Evolutionary conservation across 345 rosid genomes (phyloP).

Genomic region (Diplotaxis tenuifolia): DNA sequence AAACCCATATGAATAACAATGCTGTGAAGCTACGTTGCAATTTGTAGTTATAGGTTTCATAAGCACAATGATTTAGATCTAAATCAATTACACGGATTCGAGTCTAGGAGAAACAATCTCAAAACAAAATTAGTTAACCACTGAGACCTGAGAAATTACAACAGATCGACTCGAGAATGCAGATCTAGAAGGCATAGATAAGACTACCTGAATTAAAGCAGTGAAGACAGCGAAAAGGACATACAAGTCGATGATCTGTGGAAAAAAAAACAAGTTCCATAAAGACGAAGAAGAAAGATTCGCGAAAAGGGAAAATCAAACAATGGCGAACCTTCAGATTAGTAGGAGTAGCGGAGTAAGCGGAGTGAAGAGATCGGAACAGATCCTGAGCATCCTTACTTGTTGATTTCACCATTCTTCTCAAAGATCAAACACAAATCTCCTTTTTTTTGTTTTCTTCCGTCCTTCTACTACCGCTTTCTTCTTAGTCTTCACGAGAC

Average conservation of each 20-base stretch:
- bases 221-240: constrained; percentile 78
- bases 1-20: no score
- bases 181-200: constrained; percentile 17
- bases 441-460: neutral
- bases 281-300: neutral
- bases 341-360: constrained; percentile 71
- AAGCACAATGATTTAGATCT: neutral
- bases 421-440: constrained; percentile 16
- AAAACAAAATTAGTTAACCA: neutral
- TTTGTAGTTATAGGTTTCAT: neutral
- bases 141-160: neutral
- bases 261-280: neutral
- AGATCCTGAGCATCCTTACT: constrained; percentile 73
- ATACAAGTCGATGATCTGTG: constrained; percentile 86
- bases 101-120: neutral
- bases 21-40: constrained; percentile 8
- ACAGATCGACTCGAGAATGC: constrained; percentile 9
- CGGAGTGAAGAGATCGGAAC: constrained; percentile 66
- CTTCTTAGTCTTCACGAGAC: constrained; percentile 22
- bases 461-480: neutral
- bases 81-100: neutral
- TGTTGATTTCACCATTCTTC: constrained; percentile 61
- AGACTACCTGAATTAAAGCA: constrained; percentile 77
- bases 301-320: neutral
- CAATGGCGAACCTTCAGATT: constrained; percentile 56